These are phyloP conservation scores for Blastobotrys buckinghamii DNA, from an alignment of 1,139 yeast species.

Conservation along the genomic window DNA sequence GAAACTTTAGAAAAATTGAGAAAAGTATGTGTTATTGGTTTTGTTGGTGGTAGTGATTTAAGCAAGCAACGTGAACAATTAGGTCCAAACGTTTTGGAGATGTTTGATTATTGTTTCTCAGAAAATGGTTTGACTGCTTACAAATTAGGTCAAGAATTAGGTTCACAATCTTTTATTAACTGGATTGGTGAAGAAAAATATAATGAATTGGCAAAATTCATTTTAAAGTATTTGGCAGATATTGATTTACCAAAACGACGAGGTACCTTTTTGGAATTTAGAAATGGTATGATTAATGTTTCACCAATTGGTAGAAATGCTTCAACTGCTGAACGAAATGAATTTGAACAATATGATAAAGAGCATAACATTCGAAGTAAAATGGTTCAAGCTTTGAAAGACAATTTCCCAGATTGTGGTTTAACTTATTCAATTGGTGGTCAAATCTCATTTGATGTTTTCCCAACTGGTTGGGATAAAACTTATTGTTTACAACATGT, in stretches of 20 bases:
- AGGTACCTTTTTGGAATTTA: constrained; percentile 97
- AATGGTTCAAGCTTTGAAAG: constrained; percentile 77
- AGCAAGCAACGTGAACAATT: constrained; percentile 94
- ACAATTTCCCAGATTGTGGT: constrained; percentile 73
- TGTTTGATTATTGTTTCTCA: constrained; percentile 92
- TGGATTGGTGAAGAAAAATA: constrained; percentile 97
- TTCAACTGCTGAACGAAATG: constrained; percentile 85
- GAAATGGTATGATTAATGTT: constrained; percentile 98
- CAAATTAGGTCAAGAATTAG: constrained; percentile 79
- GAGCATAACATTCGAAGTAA: constrained; percentile 71
- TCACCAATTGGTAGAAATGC: constrained; percentile 99
- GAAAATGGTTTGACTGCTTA: constrained; percentile 98
- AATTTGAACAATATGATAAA: constrained; percentile 79
- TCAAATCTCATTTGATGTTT: constrained; percentile 96
- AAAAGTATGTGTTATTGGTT: constrained; percentile 89
- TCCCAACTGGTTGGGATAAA: constrained; percentile 99
- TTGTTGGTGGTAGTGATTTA: constrained; percentile 97
- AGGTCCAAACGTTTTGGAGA: constrained; percentile 62
- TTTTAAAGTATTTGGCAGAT: constrained; percentile 75
- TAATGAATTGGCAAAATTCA: constrained; percentile 79
- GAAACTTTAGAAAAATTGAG: constrained; percentile 66
- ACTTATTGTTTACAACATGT: constrained; percentile 96
- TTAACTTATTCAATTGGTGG: constrained; percentile 98
- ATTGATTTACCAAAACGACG: constrained; percentile 76
- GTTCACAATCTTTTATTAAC: constrained; percentile 85